These are phyloP conservation scores for Diplodia corticola DNA, from an alignment of 2,329 filamentous ascomycete species.

Conservation along the genomic window DNA sequence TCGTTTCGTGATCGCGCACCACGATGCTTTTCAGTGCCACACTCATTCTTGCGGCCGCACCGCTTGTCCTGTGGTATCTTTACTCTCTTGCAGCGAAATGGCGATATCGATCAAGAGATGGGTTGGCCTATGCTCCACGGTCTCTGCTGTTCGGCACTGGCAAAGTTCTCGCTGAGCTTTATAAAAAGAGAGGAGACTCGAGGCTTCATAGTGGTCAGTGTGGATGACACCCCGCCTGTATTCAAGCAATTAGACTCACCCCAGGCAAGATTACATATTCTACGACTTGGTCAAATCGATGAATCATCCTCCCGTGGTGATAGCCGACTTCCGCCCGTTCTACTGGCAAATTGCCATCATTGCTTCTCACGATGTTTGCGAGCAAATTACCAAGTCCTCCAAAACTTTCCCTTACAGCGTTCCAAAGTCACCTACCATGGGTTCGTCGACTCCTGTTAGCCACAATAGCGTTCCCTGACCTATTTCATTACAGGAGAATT, in stretches of 20 bases:
- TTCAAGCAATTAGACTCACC: not conserved
- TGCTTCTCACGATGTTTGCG: constrained; percentile 36
- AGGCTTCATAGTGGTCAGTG: constrained; percentile 33
- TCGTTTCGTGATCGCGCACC: not conserved
- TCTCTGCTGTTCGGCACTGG: constrained; percentile 35
- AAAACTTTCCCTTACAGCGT: constrained; percentile 36
- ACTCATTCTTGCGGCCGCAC: constrained; percentile 27
- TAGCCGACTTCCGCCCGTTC: constrained; percentile 37
- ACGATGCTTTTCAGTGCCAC: not conserved
- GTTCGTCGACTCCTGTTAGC: constrained; percentile 23
- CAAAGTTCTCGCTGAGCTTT: constrained; percentile 31
- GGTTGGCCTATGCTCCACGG: constrained; percentile 30
- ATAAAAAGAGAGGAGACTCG: constrained; percentile 29
- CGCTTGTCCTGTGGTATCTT: constrained; percentile 28
- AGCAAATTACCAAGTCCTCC: constrained; percentile 35
- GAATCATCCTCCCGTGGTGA: constrained; percentile 32
- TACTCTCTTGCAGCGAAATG: constrained; percentile 31
- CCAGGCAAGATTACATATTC: constrained; percentile 36
- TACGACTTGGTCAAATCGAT: constrained; percentile 32
- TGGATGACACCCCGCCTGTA: not conserved
- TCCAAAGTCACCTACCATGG: constrained; percentile 38
- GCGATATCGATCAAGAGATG: constrained; percentile 32
- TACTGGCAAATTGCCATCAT: constrained; percentile 32
- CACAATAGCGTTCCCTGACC: not conserved
- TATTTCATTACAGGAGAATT: not conserved